Base-by-base conservation (phyloP, 2,329 filamentous ascomycete genomes). In the Colletotrichum tropicicola region DNA sequence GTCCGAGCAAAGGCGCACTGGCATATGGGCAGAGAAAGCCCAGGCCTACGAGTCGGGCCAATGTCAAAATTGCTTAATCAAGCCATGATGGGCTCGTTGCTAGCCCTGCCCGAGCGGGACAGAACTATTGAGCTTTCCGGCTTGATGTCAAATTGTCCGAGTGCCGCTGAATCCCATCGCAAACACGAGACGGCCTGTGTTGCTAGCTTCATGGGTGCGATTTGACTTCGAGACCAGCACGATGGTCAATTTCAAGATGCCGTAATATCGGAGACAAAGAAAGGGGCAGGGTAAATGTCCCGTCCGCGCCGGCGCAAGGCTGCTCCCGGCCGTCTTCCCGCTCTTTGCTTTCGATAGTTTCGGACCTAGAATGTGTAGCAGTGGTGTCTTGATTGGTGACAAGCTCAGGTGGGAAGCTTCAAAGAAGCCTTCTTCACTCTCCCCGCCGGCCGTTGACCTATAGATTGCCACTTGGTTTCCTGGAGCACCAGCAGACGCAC, bases 11-110 rank as follows among this genome's bases (percentile, higher is more conserved):
- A 54, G 25, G 23, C 32, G 19, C 32, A 23, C 7, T 54, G 56
- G 19, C 48, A 32, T 23, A 43, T 47, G 30, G 48, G 12, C 32
- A 10, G 17, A 15, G 19, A 15, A 32, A 32, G 10, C 30, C 9
- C 15, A 35, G n/a, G 25, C 9, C 10, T n/a, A 12, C 8, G 10
- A 30, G n/a, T 41, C n/a, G n/a, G 19, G 17, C n/a, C 17, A 41
- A 27, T 25, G 56, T 65, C 61, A 65, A 65, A n/a, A 48, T 65
- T 65, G 30, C 43, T 25, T 6, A 37, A n/a, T 19, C 41, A 47
- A 19, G 56, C 48, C 56, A 43, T 41, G 9, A 19, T 19, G 13
- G 47, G 23, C 55, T 39, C 32, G 54, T 12, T 28, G 21, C 27
- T 44, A 12, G 17, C 30, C 8, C 53, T 35, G 56, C 30, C 37